Percentiles rank a stretch among this genome's conserved stretches.
These are phyloP conservation scores for Sparassis latifolia DNA, from an alignment of 1,284 basidiomycete genomes.

Conservation along the genomic window DNA sequence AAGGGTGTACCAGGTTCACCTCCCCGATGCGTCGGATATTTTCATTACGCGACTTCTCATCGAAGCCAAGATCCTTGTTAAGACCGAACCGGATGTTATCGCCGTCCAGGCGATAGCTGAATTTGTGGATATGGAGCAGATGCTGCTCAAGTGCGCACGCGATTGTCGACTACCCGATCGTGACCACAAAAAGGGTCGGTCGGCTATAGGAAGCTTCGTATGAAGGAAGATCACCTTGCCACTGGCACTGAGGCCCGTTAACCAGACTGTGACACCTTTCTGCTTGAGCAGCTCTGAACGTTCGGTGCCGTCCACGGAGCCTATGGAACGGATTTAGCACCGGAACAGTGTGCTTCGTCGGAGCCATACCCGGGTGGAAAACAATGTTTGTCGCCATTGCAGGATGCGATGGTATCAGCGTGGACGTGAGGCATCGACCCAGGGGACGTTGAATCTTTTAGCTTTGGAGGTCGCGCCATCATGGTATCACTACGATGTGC, in stretches of 20 bases:
- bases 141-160: conserved; percentile 97
- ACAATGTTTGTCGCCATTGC: conserved; percentile 83
- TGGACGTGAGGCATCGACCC: too few species aligned
- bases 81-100: conserved; percentile 97
- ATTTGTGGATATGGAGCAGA: conserved; percentile 81
- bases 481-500: too few species aligned
- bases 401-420: not conserved
- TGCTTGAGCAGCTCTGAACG: conserved; percentile 68
- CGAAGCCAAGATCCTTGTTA: conserved; percentile 98
- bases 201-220: conserved; percentile 12
- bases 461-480: too few species aligned
- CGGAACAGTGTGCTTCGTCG: not conserved
- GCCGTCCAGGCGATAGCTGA: conserved; percentile 90
- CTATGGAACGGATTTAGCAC: conserved; percentile 31
- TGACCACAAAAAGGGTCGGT: conserved; percentile 6
- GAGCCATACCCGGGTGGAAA: conserved; percentile 55
- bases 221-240: conserved; percentile 60
- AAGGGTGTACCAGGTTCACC: conserved; percentile 34
- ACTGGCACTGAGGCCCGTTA: conserved; percentile 89
- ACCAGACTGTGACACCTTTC: conserved; percentile 87
- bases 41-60: conserved; percentile 91
- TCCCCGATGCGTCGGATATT: conserved; percentile 98
- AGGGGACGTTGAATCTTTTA: too few species aligned
- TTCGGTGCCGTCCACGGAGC: conserved; percentile 67
- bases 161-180: conserved; percentile 81